These are phyloP conservation scores for Cercospora zeae-maydis DNA, from an alignment of 2,329 filamentous ascomycete genomes.

Conservation along the genomic window DNA sequence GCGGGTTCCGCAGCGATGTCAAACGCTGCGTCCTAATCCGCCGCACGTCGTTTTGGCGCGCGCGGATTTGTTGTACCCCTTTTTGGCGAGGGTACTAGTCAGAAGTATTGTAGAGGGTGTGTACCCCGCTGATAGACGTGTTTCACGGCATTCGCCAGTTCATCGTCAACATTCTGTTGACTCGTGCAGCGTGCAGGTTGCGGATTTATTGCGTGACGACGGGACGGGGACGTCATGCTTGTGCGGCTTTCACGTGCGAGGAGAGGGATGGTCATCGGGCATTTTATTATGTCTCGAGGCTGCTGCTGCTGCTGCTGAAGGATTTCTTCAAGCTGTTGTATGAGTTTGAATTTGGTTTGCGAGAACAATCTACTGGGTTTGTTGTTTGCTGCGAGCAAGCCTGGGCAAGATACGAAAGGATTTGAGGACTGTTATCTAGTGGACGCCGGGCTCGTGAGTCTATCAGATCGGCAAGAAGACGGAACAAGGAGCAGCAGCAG, in stretches of 20 bases:
- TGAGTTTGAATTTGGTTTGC: no score
- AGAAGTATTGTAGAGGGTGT: not conserved
- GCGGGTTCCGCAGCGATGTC: not conserved
- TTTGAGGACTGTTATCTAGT: not conserved
- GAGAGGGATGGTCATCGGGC: not conserved
- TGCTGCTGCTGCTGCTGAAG: not conserved
- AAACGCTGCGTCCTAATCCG: not conserved
- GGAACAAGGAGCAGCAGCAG: no score
- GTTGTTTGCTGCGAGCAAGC: no score
- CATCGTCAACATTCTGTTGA: not conserved
- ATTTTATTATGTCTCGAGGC: not conserved
- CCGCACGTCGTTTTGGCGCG: conserved; percentile 3
- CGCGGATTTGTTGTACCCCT: not conserved
- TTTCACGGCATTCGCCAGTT: not conserved
- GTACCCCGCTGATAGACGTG: conserved; percentile 6
- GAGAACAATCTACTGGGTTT: no score
- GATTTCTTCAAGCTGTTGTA: no score
- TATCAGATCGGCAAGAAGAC: not conserved
- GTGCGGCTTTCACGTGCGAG: not conserved
- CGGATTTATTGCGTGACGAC: not conserved
- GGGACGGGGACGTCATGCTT: not conserved
- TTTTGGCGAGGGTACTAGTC: not conserved
- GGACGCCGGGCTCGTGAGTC: not conserved
- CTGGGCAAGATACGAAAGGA: no score
- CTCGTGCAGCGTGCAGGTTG: not conserved